Base-by-base conservation (phyloP, 306 rosid genomes). In the Gillenia trifoliata region DNA sequence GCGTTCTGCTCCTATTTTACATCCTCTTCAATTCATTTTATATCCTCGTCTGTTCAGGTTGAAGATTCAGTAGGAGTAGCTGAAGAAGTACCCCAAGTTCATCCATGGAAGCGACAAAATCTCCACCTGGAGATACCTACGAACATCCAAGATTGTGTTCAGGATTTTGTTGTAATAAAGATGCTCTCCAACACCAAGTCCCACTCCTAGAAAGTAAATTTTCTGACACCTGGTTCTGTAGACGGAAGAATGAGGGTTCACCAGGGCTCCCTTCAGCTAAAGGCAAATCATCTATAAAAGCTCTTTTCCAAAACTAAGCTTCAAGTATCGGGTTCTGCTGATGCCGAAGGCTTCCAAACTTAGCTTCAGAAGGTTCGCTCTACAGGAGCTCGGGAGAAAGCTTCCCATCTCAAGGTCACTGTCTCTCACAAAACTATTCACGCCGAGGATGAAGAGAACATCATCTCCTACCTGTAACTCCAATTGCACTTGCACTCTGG, bases 391-490 rank as follows among this genome's bases (percentile, higher is more conserved):
- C 77, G 75, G 23, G 97, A 91, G 8, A 94, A 86, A 86, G 68
- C 86, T 83, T 63, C 88, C n/a, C 33, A 88, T 88, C 41, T 62
- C 89, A n/a, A 88, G 91, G 78, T 88, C 99, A 63, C 77, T 89
- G 77, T 94, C 99, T 25, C 80, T 92, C 25, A 79, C 88, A 12
- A 94, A 86, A 71, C 83, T 94, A 6, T 92, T 94, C 72, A 84
- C 89, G 1, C 88, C 96, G 47, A 84, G 83, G 86, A 86, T 88
- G 73, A 90, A 90, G 77, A 84, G 94, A 71, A 87, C 99, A 2
- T 89, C 98, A 20, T 95, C 99, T n/a, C 9, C 87, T 95, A 16
- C 99, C 99, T 2, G 97, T 85, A 5, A 91, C 91, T 82, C 96
- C 91, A 81, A 28, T 90, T 74, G 87, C 78, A 41, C 86, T 74